phyloP scores from a whole-genome alignment of 75 land plant species.

The Pinus albicaulis region DNA sequence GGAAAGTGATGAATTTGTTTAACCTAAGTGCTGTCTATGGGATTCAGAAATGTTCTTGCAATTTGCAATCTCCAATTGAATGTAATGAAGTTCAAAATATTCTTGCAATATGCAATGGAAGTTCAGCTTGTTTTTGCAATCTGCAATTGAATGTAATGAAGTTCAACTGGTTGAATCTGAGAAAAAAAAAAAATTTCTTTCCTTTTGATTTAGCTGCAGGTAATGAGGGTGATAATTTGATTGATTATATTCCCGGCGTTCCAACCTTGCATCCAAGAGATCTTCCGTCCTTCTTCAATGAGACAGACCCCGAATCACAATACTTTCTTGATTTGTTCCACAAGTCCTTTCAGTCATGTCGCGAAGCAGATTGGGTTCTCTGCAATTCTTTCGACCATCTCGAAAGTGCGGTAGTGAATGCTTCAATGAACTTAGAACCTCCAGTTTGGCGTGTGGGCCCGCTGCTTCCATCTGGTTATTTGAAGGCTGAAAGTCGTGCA shows the following conservation, averaged over 20 bases:
- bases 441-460: not conserved
- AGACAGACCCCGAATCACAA: not conserved
- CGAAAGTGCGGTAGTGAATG: not conserved
- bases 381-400: not conserved
- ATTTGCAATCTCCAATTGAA: too few species aligned
- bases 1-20: too few species aligned
- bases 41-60: too few species aligned
- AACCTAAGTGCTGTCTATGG: too few species aligned
- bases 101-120: too few species aligned
- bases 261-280: not conserved
- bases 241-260: constrained; percentile 1
- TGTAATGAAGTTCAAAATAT: too few species aligned
- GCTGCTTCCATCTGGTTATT: not conserved
- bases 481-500: not conserved
- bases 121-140: too few species aligned
- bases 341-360: not conserved
- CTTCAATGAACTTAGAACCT: not conserved
- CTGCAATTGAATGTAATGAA: too few species aligned
- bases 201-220: too few species aligned
- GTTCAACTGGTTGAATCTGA: too few species aligned
- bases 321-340: not conserved
- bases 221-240: not conserved
- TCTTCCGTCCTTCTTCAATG: not conserved
- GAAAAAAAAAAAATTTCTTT: too few species aligned
- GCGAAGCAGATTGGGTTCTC: not conserved